Evolutionary conservation across 257 asterid species (phyloP).

Genomic region (Plectranthus barbatus): DNA sequence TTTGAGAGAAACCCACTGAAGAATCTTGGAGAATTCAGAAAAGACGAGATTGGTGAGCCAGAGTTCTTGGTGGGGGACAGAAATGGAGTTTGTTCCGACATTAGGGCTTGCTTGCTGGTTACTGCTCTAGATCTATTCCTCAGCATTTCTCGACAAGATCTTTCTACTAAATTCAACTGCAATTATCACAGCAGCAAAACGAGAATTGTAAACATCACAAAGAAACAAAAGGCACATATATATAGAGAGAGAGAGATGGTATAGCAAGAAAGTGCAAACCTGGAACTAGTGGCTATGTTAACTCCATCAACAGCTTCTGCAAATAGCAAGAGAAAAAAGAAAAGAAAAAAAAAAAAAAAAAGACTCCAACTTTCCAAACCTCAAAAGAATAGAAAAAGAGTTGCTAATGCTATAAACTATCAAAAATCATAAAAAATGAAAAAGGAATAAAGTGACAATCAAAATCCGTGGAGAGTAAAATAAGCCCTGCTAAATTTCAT

Average conservation of each 20-base stretch:
- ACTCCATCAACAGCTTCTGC: conserved; percentile 26
- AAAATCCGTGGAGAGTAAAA: neutral
- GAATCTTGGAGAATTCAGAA: conserved; percentile 59
- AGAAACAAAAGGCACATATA: neutral
- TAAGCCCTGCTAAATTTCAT: conserved; percentile 40
- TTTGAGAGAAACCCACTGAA: conserved; percentile 50
- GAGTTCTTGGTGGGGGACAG: conserved; percentile 37
- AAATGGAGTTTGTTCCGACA: conserved; percentile 42
- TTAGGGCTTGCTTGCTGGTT: conserved; percentile 46
- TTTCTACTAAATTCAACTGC: conserved; percentile 13
- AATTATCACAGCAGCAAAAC: conserved; percentile 4
- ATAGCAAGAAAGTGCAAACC: conserved; percentile 23
- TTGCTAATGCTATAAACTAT: conserved; percentile 13
- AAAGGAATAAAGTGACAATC: conserved; percentile 2
- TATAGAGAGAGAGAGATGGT: neutral
- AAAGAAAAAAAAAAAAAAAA: too few relatives aligned
- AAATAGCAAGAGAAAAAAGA: conserved; percentile 5
- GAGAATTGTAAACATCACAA: neutral
- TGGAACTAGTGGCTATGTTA: conserved; percentile 17
- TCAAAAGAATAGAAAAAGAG: conserved; percentile 27
- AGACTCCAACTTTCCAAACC: conserved; percentile 17
- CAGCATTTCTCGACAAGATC: conserved; percentile 25
- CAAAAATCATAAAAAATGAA: conserved; percentile 2
- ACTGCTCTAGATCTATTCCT: conserved; percentile 76
- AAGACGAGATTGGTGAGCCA: conserved; percentile 43